A percentile compares a stretch with the other conserved stretches of the same genome.
phyloP scores from a whole-genome alignment of 1,284 basidiomycete species.

The Cryptococcus deneoformans region DNA sequence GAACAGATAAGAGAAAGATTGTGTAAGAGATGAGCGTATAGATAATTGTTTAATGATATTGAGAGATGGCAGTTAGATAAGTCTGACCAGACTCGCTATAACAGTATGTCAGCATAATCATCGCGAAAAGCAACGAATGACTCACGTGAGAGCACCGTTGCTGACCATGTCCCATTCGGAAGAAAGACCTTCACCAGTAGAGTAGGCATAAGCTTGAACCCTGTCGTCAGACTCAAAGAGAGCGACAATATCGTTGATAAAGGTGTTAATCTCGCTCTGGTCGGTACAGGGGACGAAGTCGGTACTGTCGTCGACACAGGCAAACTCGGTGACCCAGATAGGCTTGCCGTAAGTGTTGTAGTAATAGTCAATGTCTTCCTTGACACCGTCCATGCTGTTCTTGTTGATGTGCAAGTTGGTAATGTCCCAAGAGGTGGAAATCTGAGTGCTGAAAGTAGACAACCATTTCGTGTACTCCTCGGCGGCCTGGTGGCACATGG shows the following conservation, averaged over 20 bases:
- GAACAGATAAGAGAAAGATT: not conserved
- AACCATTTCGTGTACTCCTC: constrained; percentile 28
- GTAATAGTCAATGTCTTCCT: constrained; percentile 44
- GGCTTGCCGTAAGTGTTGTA: constrained; percentile 45
- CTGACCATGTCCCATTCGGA: constrained; percentile 37
- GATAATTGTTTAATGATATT: constrained; percentile 31
- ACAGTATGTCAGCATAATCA: not conserved
- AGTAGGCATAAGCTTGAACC: constrained; percentile 43
- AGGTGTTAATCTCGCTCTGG: constrained; percentile 41
- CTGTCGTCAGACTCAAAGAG: constrained; percentile 42
- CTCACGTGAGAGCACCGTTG: constrained; percentile 37
- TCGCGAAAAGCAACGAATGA: not conserved
- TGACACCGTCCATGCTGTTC: constrained; percentile 41
- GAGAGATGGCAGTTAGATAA: constrained; percentile 43
- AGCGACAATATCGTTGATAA: constrained; percentile 46
- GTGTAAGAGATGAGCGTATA: not conserved
- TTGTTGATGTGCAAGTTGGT: constrained; percentile 50
- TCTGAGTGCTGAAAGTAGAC: constrained; percentile 31
- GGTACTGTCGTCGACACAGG: constrained; percentile 45
- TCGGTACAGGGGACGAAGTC: constrained; percentile 42
- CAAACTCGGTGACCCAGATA: constrained; percentile 49
- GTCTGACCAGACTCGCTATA: constrained; percentile 38
- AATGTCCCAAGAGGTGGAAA: constrained; percentile 35
- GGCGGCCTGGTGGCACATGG: constrained; percentile 47
- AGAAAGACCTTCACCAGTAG: constrained; percentile 30